Conservation (phyloP, 345 rosid genomes). For the Brassica napus region Da-Ae NC_063447.1:60497001-60497500, state of each 20-base stretch:
- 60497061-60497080: neutral
- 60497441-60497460: too few species aligned
- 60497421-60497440: too few species aligned
- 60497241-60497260: neutral
- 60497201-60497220: slow-evolving; percentile 3
- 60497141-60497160: neutral
- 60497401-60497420: too few species aligned
- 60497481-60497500: too few species aligned
- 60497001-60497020: slow-evolving; percentile 79
- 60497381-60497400: neutral
- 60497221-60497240: slow-evolving; percentile 9
- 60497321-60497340: neutral
- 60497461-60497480: too few species aligned
- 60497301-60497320: neutral
- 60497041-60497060: slow-evolving; percentile 51
- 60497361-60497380: neutral
- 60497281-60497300: neutral
- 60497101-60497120: slow-evolving; percentile 15
- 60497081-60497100: slow-evolving; percentile 16
- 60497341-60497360: neutral
- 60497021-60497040: slow-evolving; percentile 70
- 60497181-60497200: slow-evolving; percentile 7
- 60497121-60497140: neutral
- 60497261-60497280: neutral
- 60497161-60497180: slow-evolving; percentile 3